Percentiles rank a stretch among this genome's conserved stretches.
These are phyloP conservation scores for Fusarium metavorans DNA, from an alignment of 2,329 filamentous ascomycete genomes.

Conservation along the genomic window DNA sequence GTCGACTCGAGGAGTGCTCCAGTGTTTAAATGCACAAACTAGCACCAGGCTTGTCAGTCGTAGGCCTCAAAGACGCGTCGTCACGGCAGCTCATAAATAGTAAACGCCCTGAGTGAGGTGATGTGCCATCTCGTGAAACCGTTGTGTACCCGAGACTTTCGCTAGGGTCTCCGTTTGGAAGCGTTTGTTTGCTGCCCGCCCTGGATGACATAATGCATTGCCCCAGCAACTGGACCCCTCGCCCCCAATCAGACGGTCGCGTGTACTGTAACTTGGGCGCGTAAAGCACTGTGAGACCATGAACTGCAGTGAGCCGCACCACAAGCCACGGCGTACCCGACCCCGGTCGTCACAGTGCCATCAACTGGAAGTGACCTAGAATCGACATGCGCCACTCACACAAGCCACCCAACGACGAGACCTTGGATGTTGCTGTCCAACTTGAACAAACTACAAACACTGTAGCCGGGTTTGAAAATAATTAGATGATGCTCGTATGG, in stretches of 20 bases:
- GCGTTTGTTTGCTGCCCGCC: slow-evolving; percentile 23
- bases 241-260: slow-evolving; percentile 4
- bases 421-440: background rate
- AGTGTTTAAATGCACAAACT: slow-evolving; percentile 39
- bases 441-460: background rate
- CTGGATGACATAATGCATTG: slow-evolving; percentile 43
- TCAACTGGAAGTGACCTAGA: background rate
- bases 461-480: background rate
- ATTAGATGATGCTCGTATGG: background rate
- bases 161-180: slow-evolving; percentile 22
- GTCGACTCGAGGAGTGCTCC: slow-evolving; percentile 27
- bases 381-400: background rate
- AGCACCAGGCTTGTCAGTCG: slow-evolving; percentile 28
- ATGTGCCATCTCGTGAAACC: slow-evolving; percentile 30
- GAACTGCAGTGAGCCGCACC: background rate
- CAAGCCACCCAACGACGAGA: background rate
- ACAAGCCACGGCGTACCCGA: background rate
- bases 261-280: slow-evolving; percentile 11
- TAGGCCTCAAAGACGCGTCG: slow-evolving; percentile 5
- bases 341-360: background rate
- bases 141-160: slow-evolving; percentile 30
- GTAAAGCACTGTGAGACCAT: slow-evolving; percentile 37
- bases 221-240: slow-evolving; percentile 38
- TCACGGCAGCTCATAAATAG: slow-evolving; percentile 24
- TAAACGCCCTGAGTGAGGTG: slow-evolving; percentile 22